phyloP scores from a whole-genome alignment of 371 early-diverging fungal genomes.

The Zopfochytrium polystomum region DNA sequence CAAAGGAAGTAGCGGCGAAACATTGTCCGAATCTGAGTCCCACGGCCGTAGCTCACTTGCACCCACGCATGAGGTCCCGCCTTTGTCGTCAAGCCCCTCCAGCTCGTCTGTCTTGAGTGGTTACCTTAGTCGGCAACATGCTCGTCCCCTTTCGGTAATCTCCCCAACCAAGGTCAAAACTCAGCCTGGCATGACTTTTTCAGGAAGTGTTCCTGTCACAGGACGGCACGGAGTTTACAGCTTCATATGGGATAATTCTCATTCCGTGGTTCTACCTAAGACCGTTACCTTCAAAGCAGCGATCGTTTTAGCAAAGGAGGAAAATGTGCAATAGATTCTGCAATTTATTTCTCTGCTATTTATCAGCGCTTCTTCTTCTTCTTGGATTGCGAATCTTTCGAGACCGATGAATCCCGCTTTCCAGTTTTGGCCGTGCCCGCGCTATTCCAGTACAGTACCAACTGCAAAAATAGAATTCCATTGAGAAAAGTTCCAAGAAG shows the following conservation, averaged over 20 bases:
- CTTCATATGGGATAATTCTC: conserved; percentile 44
- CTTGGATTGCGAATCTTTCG: too few species aligned
- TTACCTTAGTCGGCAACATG: background rate
- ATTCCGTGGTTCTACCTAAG: conserved; percentile 28
- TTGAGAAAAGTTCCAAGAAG: conserved; percentile 71
- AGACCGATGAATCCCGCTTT: too few species aligned
- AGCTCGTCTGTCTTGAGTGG: background rate
- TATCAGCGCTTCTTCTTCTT: too few species aligned
- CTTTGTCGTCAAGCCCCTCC: background rate
- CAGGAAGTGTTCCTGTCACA: conserved; percentile 22
- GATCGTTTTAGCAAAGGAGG: too few species aligned
- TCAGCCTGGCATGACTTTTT: conserved; percentile 15
- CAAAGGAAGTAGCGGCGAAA: too few species aligned
- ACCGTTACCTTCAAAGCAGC: conserved; percentile 16
- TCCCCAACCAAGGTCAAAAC: conserved; percentile 23
- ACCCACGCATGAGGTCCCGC: background rate
- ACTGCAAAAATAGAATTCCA: conserved; percentile 74
- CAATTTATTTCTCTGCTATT: too few species aligned
- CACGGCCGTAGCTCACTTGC: too few species aligned
- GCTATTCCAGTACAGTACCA: conserved; percentile 66
- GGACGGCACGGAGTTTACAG: conserved; percentile 31
- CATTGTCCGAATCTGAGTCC: too few species aligned
- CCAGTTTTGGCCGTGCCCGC: too few species aligned
- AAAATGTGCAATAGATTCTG: too few species aligned
- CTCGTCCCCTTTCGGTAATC: conserved; percentile 12